Base-by-base conservation (phyloP, 805 yeast genomes). In the Candida nemodendra region DNA sequence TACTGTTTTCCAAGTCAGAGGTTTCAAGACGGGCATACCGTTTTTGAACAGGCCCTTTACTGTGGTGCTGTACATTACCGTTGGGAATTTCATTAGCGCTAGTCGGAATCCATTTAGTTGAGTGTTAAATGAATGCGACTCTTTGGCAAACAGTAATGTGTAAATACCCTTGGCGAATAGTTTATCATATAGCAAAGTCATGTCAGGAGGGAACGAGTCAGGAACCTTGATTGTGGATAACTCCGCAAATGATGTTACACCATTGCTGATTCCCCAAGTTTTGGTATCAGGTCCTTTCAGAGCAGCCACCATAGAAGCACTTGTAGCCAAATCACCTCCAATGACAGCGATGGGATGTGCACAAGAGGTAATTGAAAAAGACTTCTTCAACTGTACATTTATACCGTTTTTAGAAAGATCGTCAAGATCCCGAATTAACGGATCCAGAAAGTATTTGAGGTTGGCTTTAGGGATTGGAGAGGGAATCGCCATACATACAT, bases 111-210 rank as follows among this genome's bases (percentile, higher is more conserved):
- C 12, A 13, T 18, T 18, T 6, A 45, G 29, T 13, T 17, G 22
- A 5, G 27, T 13, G 2, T 24, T 28, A 5, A 32, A 32, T 8
- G 18, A 26, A 4, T 38, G 13, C 9, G 17, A 19, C 3, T 33
- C 31, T 9, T 36, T 18, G 6, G 32, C 30, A 15, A 39, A 45
- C 5, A 39, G 32, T 7, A 28, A 32, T n/a, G 40, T 32, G 25
- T 45, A 44, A 12, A 45, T 41, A 4, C 47, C 50, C 24, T 38
- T 42, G 13, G 47, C 46, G 27, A 39, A 45, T 3, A 45, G 29
- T 4, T 39, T 36, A 18, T 42, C 46, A 25, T 22, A 45, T 2
- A 45, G 21, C 9, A 42, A 26, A 4, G 39, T 21, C 14, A 32
- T 39, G 34, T 45, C 47, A 2, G 42, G 24, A 9, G 50, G 46